Evolutionary conservation across 2,329 filamentous ascomycete genomes (phyloP), one percentile per base, ranked within the genome.

Genomic region (Colletotrichum cereale): DNA sequence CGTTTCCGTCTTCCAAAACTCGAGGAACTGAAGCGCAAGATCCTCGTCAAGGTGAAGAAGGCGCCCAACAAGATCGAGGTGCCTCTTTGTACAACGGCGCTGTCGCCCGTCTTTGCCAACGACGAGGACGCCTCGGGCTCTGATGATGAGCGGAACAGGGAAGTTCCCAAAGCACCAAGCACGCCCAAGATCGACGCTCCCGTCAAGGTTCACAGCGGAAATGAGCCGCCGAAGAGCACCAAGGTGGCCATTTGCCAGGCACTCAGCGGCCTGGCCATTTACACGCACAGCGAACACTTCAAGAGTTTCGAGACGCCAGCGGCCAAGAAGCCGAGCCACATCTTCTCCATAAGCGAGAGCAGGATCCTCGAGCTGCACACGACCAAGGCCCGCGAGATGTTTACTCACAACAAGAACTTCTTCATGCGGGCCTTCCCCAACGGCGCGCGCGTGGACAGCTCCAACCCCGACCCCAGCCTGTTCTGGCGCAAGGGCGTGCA

Each of bases 401-500:
- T 97, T 76, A 87, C 89, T 58, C 96, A 99, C 84, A 99, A 99
- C 82, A 91, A 93, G 76, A 87, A 89, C 65, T 95, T 92, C 80
- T 89, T 98, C 75, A 97, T 98, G 89, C 91, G 96, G 42, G 94
- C 97, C 12, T 99, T 98, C 79, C 96, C 96, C 6, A 92, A 92
- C 31, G 92, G 90, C 3, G 87, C 89, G 72, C 91, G 95, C 44
- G 87, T 98, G 63, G 90, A 92, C 76, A 98, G 95, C 55, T 94
- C 93, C n/a, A 99, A 99, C 79, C 96, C 96, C 50, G 95, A 98
- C 77, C 96, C 96, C 0, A 91, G 95, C 74, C 90, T 90, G 53
- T 97, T 95, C 79, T 99, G 96, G 96, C 91, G 95, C 61, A 91
- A 93, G 64, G 96, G 96, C 36, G 95, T 98, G 26, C 96, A 99